phyloP scores from a whole-genome alignment of 2,329 filamentous ascomycete species.

The Fusarium pilosicola region DNA sequence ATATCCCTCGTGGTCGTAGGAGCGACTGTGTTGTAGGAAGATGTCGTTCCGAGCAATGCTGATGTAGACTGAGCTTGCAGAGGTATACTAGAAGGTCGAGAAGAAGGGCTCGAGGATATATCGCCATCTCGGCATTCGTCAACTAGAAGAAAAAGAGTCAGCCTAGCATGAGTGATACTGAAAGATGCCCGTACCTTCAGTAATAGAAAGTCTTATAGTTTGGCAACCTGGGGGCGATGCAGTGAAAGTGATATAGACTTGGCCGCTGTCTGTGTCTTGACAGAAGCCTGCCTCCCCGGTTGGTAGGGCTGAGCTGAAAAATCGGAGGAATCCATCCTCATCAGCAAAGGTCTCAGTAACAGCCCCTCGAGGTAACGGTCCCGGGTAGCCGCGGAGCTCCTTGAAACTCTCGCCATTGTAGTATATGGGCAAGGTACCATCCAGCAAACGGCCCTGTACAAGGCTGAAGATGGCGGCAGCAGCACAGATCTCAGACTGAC shows the following conservation, averaged over 20 bases:
- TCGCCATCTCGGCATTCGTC: neutral
- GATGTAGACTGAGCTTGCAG: neutral
- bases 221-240: neutral
- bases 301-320: neutral
- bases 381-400: neutral
- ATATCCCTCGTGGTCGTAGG: neutral
- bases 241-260: neutral
- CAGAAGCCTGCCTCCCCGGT: neutral
- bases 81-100: neutral
- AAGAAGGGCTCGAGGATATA: neutral
- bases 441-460: neutral
- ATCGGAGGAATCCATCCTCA: neutral
- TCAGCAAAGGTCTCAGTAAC: neutral
- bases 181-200: neutral
- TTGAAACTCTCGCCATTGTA: neutral
- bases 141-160: neutral
- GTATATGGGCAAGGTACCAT: neutral
- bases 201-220: neutral
- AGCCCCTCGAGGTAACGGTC: neutral
- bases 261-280: neutral
- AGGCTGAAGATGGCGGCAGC: neutral
- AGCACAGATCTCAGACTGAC: neutral
- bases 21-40: neutral
- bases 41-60: neutral
- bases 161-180: neutral